Evolutionary conservation across 1,284 basidiomycete species (phyloP).

Genomic region (Leccinum glutinopallens): DNA sequence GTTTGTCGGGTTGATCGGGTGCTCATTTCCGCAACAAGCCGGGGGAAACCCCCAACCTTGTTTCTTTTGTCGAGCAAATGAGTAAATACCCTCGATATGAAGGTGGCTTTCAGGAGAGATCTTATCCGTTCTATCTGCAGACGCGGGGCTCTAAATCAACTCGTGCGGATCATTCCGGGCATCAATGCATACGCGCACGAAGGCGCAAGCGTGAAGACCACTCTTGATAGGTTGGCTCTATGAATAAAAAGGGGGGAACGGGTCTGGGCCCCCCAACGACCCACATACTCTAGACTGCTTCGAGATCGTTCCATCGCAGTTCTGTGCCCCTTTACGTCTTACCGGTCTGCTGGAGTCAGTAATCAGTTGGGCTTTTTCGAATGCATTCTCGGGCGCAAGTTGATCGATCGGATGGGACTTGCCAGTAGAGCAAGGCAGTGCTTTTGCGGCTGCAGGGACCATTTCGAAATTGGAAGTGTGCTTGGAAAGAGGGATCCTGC

Average conservation of each 20-base stretch:
- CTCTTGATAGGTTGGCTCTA: conserved; percentile 12
- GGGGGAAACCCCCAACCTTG: conserved; percentile 25
- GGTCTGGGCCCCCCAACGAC: conserved; percentile 4
- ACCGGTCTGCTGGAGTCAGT: conserved; percentile 4
- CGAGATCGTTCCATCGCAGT: conserved; percentile 8
- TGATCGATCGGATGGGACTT: conserved; percentile 10
- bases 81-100: conserved; percentile 25
- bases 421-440: conserved; percentile 5
- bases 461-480: conserved; percentile 7
- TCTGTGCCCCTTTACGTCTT: neutral
- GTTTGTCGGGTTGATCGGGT: conserved; percentile 19
- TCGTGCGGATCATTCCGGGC: conserved; percentile 34
- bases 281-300: conserved; percentile 13
- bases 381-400: conserved; percentile 10
- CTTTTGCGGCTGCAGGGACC: conserved; percentile 7
- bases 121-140: conserved; percentile 31
- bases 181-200: conserved; percentile 14
- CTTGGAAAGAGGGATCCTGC: neutral
- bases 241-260: conserved; percentile 3
- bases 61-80: conserved; percentile 21
- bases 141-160: conserved; percentile 23
- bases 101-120: conserved; percentile 16
- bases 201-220: conserved; percentile 21
- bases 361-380: neutral
- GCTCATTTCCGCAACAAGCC: conserved; percentile 21